Base-by-base conservation (phyloP, 805 yeast genomes). In the Priceomyces fermenticarens region DNA sequence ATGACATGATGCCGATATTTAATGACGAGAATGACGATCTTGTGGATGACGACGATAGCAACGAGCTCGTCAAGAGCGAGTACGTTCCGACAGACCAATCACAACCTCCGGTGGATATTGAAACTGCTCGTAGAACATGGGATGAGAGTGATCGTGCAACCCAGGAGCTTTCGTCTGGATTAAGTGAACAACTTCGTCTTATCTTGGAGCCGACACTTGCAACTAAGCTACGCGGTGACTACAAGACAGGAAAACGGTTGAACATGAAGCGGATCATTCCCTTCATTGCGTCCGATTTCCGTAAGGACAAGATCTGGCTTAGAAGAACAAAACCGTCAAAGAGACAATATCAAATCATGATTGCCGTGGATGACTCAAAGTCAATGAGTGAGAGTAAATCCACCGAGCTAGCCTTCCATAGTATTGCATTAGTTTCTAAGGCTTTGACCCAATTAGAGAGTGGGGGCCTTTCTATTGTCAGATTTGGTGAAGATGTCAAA, bases 181-280 rank as follows among this genome's bases (percentile, higher is more conserved):
- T 93, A 31, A 84, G 96, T 58, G 99, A 93, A 65, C 99, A 93
- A 62, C 72, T 93, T 44, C 75, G 99, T 31, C 75, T 93, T 47
- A 93, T 93, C 57, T 70, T 93, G 48, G 98, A 90, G 60, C 99
- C 99, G 3, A 93, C 99, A 0, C 70, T 87, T 45, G 95, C 97
- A n/a, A 91, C 98, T 2, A 93, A 93, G 60, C 71, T 93, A 43
- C 81, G 78, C 47, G 99, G 99, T 57, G 99, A 93, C 60, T 93
- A 88, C 67, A 89, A 90, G 64, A 90, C 97, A 2, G 99, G 99
- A 62, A 93, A 93, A 62, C 76, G 99, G 51, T 77, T 93, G 54
- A 93, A 93, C 64, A 90, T 93, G 98, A 93, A 91, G 72, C 77
- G 97, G 51, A 93, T 93, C 54, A 93, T 93, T 55, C 96, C 98